phyloP scores from a whole-genome alignment of 139 green algal genomes.

The Chlorella sp. region DNA sequence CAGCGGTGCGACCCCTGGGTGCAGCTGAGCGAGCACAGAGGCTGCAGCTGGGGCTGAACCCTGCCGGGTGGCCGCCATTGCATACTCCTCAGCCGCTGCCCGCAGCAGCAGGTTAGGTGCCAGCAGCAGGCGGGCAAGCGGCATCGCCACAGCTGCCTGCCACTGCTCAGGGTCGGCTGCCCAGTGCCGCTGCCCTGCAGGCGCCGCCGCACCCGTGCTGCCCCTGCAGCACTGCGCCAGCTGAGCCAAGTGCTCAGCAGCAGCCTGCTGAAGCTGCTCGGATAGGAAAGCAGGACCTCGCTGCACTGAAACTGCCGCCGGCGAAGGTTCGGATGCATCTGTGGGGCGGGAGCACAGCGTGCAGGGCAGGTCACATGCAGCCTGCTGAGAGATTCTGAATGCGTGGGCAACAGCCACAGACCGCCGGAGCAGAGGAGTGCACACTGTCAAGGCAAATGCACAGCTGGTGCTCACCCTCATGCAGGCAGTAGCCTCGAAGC shows the following conservation, averaged over 20 bases:
- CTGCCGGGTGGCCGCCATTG: background rate
- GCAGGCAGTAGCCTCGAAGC: conserved; percentile 1
- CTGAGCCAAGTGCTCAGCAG: background rate
- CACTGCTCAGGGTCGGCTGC: background rate
- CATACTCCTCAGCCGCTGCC: background rate
- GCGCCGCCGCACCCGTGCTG: background rate
- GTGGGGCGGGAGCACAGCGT: no score
- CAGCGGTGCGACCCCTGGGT: background rate
- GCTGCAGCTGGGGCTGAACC: background rate
- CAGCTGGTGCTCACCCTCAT: no score
- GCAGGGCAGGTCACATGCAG: no score
- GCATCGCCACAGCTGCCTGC: background rate
- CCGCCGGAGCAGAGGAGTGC: no score
- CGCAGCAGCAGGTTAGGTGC: conserved; percentile 1
- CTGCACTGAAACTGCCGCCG: background rate
- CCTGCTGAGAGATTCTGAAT: no score
- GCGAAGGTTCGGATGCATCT: background rate
- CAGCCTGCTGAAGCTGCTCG: conserved; percentile 20
- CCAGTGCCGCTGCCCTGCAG: background rate
- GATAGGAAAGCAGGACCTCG: background rate
- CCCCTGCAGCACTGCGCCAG: background rate
- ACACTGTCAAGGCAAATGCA: no score
- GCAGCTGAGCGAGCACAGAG: conserved; percentile 3
- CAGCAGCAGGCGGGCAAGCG: background rate
- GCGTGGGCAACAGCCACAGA: no score